These are phyloP conservation scores for Yamadazyma spencermartinsiae DNA, from an alignment of 1,139 yeast species.

Conservation along the genomic window DNA sequence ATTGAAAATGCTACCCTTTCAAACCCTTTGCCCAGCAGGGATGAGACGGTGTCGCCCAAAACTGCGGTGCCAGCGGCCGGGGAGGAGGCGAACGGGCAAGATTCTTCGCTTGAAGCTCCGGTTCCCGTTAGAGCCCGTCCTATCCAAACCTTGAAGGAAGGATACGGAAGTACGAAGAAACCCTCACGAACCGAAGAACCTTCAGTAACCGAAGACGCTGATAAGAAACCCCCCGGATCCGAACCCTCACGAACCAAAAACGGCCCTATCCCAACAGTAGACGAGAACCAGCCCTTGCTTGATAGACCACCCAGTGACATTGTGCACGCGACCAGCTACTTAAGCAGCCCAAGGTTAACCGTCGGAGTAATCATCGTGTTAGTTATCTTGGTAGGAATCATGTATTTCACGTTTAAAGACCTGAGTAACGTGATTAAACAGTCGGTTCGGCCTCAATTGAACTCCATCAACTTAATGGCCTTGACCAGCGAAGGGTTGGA, in stretches of 20 bases:
- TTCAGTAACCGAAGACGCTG: background rate
- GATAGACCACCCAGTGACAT: slow-evolving; percentile 2
- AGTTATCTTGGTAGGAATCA: slow-evolving; percentile 15
- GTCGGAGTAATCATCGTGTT: slow-evolving; percentile 17
- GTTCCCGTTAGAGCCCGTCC: background rate
- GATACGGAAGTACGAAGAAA: background rate
- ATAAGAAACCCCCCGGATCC: slow-evolving; percentile 3
- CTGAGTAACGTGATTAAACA: slow-evolving; percentile 20
- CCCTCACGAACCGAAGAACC: slow-evolving; percentile 5
- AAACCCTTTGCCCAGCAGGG: background rate
- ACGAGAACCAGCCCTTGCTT: slow-evolving; percentile 14
- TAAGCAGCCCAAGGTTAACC: slow-evolving; percentile 18
- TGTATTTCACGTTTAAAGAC: slow-evolving; percentile 20
- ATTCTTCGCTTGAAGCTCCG: background rate
- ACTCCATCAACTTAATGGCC: slow-evolving; percentile 19
- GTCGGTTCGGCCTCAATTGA: slow-evolving; percentile 21
- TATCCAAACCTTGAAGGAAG: background rate
- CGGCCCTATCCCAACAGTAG: slow-evolving; percentile 10
- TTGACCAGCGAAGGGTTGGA: slow-evolving; percentile 25
- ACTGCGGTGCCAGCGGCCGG: background rate
- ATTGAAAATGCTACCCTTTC: slow-evolving; percentile 1
- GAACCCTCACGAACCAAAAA: slow-evolving; percentile 6
- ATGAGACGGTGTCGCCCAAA: slow-evolving; percentile 1
- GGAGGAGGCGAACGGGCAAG: background rate
- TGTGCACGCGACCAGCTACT: slow-evolving; percentile 8